phyloP scores from a whole-genome alignment of 768 basidiomycete genomes.

The Xerocomellus chrysenteron region DNA sequence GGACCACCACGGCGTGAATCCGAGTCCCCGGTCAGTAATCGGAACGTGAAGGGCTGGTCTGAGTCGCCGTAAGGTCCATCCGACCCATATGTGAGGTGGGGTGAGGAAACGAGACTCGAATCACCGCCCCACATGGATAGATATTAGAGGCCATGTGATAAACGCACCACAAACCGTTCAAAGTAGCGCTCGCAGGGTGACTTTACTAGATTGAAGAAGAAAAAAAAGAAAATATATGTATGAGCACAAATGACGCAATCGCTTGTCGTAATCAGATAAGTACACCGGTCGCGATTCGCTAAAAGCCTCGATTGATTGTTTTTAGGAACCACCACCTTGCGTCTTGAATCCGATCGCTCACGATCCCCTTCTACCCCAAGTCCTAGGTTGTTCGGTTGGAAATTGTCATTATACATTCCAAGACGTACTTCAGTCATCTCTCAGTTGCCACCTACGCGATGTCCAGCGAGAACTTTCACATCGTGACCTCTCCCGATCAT shows the following conservation, averaged over 20 bases:
- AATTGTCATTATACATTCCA: neutral
- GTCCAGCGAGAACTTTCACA: slow-evolving; percentile 39
- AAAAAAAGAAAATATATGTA: too few relatives aligned
- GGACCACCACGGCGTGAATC: too few relatives aligned
- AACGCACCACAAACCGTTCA: neutral
- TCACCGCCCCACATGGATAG: neutral
- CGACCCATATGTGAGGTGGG: neutral
- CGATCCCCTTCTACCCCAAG: neutral
- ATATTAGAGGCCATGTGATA: neutral
- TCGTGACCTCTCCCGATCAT: slow-evolving; percentile 60
- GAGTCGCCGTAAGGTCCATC: too few relatives aligned
- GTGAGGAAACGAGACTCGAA: neutral
- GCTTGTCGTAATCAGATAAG: neutral
- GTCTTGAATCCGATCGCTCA: neutral
- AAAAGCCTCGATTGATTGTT: too few relatives aligned
- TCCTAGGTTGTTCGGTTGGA: too few relatives aligned
- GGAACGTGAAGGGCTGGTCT: neutral
- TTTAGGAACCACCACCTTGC: too few relatives aligned
- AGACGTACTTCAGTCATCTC: neutral
- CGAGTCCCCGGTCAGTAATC: too few relatives aligned
- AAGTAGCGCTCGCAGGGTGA: neutral
- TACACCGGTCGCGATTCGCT: too few relatives aligned
- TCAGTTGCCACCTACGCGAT: slow-evolving; percentile 11
- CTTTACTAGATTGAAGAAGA: neutral
- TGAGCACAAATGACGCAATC: neutral